Conservation (phyloP, 2,329 filamentous ascomycete species). For the Exophiala dermatitidis region DNA sequence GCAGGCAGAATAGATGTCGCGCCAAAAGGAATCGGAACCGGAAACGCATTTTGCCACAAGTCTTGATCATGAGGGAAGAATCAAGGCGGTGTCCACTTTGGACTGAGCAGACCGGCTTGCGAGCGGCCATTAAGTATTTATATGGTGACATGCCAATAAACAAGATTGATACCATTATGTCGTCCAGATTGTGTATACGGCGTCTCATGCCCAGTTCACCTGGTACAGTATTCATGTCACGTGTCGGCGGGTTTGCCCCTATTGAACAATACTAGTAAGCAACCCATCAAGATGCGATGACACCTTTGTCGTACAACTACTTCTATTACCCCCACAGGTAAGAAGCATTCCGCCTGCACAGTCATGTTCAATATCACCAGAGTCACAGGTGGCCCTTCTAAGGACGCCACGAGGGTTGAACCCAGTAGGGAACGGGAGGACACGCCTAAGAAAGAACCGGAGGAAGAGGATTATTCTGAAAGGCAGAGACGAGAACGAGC, state of each 20-base stretch:
- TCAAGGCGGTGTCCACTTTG: not conserved
- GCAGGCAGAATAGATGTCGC: not conserved
- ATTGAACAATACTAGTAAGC: too few relatives aligned
- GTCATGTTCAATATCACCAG: not conserved
- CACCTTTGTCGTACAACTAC: not conserved
- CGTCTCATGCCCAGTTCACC: too few relatives aligned
- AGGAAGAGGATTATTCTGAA: conserved; percentile 4
- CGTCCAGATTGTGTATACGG: too few relatives aligned
- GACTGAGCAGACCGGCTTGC: not conserved
- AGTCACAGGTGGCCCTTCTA: not conserved
- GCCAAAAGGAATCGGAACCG: not conserved
- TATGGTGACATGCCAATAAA: not conserved
- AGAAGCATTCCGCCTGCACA: not conserved
- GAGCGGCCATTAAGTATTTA: too few relatives aligned
- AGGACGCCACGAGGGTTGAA: not conserved
- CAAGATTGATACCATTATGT: not conserved
- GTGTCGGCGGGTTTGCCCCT: not conserved
- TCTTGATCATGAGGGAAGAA: not conserved
- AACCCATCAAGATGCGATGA: too few relatives aligned
- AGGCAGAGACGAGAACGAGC: conserved; percentile 11
- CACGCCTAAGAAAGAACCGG: not conserved
- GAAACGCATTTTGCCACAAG: not conserved
- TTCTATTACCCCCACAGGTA: not conserved
- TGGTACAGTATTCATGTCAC: not conserved
- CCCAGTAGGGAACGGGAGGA: not conserved